Evolutionary conservation across 1,284 basidiomycete genomes (phyloP).

Genomic region (Entoloma clypeatum): DNA sequence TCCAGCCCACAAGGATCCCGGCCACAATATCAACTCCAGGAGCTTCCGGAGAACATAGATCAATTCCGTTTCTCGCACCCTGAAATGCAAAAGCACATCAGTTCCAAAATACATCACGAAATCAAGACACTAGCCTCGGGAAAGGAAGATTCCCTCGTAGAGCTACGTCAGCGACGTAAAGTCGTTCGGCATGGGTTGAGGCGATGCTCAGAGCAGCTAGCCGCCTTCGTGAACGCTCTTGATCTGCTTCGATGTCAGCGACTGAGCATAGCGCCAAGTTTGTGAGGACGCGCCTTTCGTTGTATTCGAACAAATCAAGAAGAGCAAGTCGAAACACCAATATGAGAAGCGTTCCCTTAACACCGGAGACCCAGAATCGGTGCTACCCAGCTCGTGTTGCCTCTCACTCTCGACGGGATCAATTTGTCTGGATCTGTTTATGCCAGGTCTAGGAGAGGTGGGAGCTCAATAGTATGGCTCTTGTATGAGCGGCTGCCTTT

Average conservation of each 20-base stretch:
- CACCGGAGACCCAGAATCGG: conserved; percentile 51
- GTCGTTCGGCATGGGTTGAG: conserved; percentile 69
- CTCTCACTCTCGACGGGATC: conserved; percentile 39
- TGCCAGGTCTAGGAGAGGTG: conserved; percentile 19
- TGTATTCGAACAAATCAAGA: conserved; percentile 69
- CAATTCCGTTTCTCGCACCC: conserved; percentile 86
- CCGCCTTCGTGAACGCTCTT: conserved; percentile 54
- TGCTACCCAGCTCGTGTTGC: conserved; percentile 51
- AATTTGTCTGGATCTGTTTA: conserved; percentile 31
- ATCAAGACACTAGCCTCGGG: conserved; percentile 72
- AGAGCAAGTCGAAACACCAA: conserved; percentile 92
- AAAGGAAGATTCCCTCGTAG: conserved; percentile 84
- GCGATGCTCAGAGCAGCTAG: conserved; percentile 71
- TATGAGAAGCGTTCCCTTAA: conserved; percentile 85
- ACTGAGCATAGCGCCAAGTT: conserved; percentile 5
- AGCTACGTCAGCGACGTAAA: conserved; percentile 77
- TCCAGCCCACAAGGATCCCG: conserved; percentile 73
- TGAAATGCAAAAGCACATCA: conserved; percentile 33
- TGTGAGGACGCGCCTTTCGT: conserved; percentile 48
- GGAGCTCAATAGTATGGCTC: conserved; percentile 16
- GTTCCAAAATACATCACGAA: too few species aligned
- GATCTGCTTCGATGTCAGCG: conserved; percentile 39
- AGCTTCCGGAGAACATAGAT: conserved; percentile 80
- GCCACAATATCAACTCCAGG: conserved; percentile 64
- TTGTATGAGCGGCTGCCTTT: conserved; percentile 74